Percentiles rank a stretch among this genome's conserved stretches.
phyloP scores from a whole-genome alignment of 2,329 filamentous ascomycete genomes.

The Neonectria ditissima region DNA sequence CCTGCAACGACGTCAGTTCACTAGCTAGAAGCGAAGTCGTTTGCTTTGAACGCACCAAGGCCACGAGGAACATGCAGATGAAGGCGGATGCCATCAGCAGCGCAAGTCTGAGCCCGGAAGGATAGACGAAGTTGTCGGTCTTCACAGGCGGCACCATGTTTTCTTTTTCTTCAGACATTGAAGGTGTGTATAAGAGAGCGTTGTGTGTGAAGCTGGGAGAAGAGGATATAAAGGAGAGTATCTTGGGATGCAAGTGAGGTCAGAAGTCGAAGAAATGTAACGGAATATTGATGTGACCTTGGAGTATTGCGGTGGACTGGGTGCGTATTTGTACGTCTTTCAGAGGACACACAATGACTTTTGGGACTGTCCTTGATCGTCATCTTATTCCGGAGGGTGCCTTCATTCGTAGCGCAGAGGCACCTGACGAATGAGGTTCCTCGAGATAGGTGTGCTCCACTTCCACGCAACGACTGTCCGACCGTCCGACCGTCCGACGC shows the following conservation, averaged over 20 bases:
- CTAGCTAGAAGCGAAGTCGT: background rate
- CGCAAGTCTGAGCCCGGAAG: conserved; percentile 5
- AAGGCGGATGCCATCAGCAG: conserved; percentile 10
- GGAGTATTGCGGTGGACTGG: too few relatives aligned
- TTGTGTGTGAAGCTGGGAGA: too few relatives aligned
- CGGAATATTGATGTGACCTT: too few relatives aligned
- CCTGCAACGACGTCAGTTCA: conserved; percentile 33
- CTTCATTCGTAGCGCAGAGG: background rate
- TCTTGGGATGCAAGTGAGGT: too few relatives aligned
- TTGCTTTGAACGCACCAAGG: conserved; percentile 7
- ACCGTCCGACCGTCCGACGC: conserved; percentile 13
- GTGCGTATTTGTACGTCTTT: background rate
- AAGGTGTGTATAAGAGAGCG: background rate
- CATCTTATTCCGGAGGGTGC: conserved; percentile 6
- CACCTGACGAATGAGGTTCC: conserved; percentile 28
- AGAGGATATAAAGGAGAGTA: too few relatives aligned
- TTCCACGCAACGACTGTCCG: conserved; percentile 22
- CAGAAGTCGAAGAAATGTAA: too few relatives aligned
- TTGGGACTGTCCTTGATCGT: background rate
- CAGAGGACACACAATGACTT: background rate
- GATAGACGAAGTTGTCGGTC: background rate
- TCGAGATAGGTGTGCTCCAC: background rate
- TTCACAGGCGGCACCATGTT: background rate
- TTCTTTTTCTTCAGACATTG: too few relatives aligned
- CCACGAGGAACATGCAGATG: conserved; percentile 19